Conservation (phyloP, 2,329 filamentous ascomycete species). For the Botrytis cinerea region DNA sequence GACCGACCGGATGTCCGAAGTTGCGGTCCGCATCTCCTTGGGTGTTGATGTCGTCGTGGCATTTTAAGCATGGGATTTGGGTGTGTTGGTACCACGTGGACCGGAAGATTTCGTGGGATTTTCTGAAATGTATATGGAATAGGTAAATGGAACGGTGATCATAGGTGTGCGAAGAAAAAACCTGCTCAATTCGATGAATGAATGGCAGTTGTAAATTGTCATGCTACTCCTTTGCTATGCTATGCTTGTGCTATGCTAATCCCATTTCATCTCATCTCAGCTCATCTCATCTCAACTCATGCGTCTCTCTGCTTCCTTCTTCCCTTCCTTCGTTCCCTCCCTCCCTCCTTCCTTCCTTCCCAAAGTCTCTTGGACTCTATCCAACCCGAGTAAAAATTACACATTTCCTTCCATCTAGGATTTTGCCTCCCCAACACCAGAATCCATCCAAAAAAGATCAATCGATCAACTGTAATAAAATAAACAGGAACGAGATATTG, state of each 20-base stretch:
- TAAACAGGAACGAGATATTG: constrained; percentile 6
- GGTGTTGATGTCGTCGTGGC: not conserved
- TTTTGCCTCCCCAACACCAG: constrained; percentile 18
- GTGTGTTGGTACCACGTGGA: not conserved
- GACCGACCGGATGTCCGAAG: constrained; percentile 4
- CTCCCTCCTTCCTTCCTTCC: not conserved
- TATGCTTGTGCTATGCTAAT: not conserved
- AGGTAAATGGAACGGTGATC: not conserved
- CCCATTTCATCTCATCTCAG: not conserved
- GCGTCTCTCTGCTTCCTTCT: no score
- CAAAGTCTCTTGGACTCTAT: constrained; percentile 6
- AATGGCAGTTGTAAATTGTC: constrained; percentile 9
- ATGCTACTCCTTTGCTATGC: not conserved
- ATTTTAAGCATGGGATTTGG: not conserved
- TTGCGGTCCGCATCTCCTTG: not conserved
- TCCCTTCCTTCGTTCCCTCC: not conserved
- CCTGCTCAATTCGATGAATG: not conserved
- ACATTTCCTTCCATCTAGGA: constrained; percentile 21
- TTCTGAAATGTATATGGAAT: not conserved
- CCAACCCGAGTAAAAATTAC: constrained; percentile 19
- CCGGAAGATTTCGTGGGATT: not conserved
- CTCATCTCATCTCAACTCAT: constrained; percentile 2
- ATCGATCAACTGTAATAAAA: constrained; percentile 5
- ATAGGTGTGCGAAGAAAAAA: not conserved
- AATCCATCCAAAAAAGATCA: constrained; percentile 21